Percentiles rank a stretch among this genome's conserved stretches.
These are phyloP conservation scores for Cyclanthera cordifolia DNA, from an alignment of 306 rosid species.

Conservation along the genomic window DNA sequence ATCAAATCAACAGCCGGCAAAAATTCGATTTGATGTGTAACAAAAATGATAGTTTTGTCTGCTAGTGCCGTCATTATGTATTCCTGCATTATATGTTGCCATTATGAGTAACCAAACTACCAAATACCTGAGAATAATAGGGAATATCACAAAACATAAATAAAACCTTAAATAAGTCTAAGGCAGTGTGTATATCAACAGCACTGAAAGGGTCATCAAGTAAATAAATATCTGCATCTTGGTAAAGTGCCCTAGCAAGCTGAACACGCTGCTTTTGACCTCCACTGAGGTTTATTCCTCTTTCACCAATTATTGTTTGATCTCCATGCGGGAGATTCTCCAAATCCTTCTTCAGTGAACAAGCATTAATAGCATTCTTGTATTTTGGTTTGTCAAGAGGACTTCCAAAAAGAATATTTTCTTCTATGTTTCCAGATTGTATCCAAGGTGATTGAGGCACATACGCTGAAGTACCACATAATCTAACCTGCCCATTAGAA, in stretches of 20 bases:
- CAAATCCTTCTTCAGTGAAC: slow-evolving; percentile 78
- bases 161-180: slow-evolving; percentile 66
- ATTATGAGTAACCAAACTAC: not conserved
- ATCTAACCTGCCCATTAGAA: slow-evolving; percentile 49
- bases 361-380: slow-evolving; percentile 79
- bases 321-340: slow-evolving; percentile 85
- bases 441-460: slow-evolving; percentile 95
- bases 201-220: slow-evolving; percentile 99
- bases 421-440: slow-evolving; percentile 89
- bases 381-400: slow-evolving; percentile 90
- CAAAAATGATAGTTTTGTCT: slow-evolving; percentile 75
- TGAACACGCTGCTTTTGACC: slow-evolving; percentile 97
- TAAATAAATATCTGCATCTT: slow-evolving; percentile 80
- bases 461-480: slow-evolving; percentile 82
- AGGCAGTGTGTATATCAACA: slow-evolving; percentile 94
- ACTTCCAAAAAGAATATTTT: slow-evolving; percentile 77
- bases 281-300: slow-evolving; percentile 90
- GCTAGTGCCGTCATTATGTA: slow-evolving; percentile 82
- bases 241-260: slow-evolving; percentile 92
- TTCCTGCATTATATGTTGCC: slow-evolving; percentile 52
- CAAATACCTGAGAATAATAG: slow-evolving; percentile 13
- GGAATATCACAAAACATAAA: not conserved
- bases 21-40: slow-evolving; percentile 99
- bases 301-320: slow-evolving; percentile 87
- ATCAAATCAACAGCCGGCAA: slow-evolving; percentile 86